Base-by-base conservation (phyloP, 441 rosid genomes). In the Hura crepitans region DNA sequence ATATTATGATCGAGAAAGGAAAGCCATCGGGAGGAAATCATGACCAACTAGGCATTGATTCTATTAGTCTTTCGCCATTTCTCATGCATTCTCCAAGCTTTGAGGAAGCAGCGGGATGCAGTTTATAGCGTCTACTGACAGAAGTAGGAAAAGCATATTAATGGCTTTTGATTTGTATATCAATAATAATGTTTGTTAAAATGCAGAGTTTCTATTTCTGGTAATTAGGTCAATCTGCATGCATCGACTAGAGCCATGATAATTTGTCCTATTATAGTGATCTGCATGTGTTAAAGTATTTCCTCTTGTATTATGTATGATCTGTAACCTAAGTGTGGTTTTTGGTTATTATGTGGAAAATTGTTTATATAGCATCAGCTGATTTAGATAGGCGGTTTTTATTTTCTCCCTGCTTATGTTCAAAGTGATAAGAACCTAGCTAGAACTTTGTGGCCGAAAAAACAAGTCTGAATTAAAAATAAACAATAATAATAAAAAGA, bases 1-100 rank as follows among this genome's bases (percentile, higher is more conserved):
- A 85, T 93, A 80, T 75, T 90, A 80, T 93, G 88, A 90, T 81
- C 0, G 27, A 15, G 17, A 64, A 59, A 50, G 30, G 47, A 35
- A n/a, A 42, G 69, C 45, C 20, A 20, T 17, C 10, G 62, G 45
- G 53, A 42, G 67, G 61, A 62, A 69, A 78, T 42, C 71, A 60
- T 47, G 63, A 71, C 55, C 72, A 33, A 42, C 66, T 74, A 74
- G 79, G 71, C 76, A 60, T 56, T 64, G 37, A 20, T 67, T 69
- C n/a, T 18, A 60, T 37, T 54, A 62, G 64, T 72, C 62, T 73
- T 75, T 74, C 71, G 61, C 72, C 70, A 51, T 77, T 43, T 72
- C 23, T 71, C 53, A 70, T 37, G 5, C 60, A 59, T 64, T 50
- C 55, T 69, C 77, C 70, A 58, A 59, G 37, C 72, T 46, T n/a